phyloP scores from a whole-genome alignment of 306 rosid species.

The Dalbergia cochinchinensis region DNA sequence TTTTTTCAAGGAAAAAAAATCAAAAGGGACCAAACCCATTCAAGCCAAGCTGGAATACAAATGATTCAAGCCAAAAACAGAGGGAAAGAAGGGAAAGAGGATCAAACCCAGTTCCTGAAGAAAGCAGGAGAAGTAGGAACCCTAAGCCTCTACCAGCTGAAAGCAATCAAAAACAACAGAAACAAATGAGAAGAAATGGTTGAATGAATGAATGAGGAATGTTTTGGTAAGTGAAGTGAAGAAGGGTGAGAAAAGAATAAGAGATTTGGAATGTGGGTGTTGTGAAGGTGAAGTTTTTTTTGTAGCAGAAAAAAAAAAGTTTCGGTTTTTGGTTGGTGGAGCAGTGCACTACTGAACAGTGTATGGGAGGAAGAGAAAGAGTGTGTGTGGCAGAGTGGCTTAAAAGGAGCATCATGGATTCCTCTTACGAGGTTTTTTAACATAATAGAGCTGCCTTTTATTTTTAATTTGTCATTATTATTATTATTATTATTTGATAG shows the following conservation, averaged over 20 bases:
- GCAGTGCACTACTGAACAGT: slow-evolving; percentile 37
- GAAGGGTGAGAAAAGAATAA: neutral
- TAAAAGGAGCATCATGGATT: slow-evolving; percentile 49
- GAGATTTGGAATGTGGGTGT: slow-evolving; percentile 19
- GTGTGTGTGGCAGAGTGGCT: slow-evolving; percentile 3
- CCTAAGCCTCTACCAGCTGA: slow-evolving; percentile 33
- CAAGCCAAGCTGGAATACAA: neutral
- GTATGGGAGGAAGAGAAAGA: slow-evolving; percentile 49
- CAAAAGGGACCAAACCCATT: neutral
- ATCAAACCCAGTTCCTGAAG: slow-evolving; percentile 31
- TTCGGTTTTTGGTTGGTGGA: slow-evolving; percentile 27
- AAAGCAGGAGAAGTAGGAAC: slow-evolving; percentile 15
- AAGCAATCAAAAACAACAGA: neutral
- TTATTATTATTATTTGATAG: no score
- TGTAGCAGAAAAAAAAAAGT: slow-evolving; percentile 20
- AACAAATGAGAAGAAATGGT: slow-evolving; percentile 2
- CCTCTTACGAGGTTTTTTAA: slow-evolving; percentile 54
- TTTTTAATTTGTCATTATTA: no score
- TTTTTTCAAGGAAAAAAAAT: neutral
- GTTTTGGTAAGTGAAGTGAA: neutral
- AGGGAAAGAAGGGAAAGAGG: slow-evolving; percentile 24
- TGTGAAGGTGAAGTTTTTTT: neutral
- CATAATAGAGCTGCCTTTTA: neutral
- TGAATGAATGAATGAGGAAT: neutral
- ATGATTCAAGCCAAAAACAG: neutral